A percentile compares a stretch with the other conserved stretches of the same genome.
These are phyloP conservation scores for Naegleria lovaniensis DNA, from an alignment of 208 protist species.

Conservation along the genomic window DNA sequence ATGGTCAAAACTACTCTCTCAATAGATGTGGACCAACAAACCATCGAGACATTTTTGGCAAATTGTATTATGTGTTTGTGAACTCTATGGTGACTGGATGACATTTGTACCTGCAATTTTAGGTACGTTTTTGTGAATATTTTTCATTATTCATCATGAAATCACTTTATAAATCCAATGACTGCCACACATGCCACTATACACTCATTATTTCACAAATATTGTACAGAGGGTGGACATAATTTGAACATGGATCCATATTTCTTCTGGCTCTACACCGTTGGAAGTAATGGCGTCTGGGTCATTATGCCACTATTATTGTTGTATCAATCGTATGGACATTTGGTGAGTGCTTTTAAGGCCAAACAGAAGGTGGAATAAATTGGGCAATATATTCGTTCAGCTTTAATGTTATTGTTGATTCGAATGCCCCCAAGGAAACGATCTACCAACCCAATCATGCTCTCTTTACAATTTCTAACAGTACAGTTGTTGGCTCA, in stretches of 20 bases:
- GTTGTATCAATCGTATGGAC: neutral
- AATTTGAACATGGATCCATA: neutral
- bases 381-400: too few species aligned
- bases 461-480: too few species aligned
- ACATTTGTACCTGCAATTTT: neutral
- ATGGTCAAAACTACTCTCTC: too few species aligned
- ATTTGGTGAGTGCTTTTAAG: neutral
- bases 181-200: too few species aligned
- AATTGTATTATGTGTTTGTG: neutral
- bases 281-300: neutral
- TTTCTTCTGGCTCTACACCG: neutral
- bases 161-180: too few species aligned
- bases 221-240: neutral
- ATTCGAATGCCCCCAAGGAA: too few species aligned
- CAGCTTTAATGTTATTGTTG: too few species aligned
- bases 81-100: neutral
- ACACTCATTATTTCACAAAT: too few species aligned
- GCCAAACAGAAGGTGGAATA: neutral
- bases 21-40: neutral
- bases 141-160: too few species aligned
- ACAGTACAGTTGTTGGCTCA: too few species aligned
- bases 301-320: neutral
- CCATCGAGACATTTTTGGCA: neutral
- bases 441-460: too few species aligned
- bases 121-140: too few species aligned